Evolutionary conservation across 192 early-diverging fungal genomes (phyloP), one percentile per base, ranked within the genome.

Genomic region (Haplosporangium gracile): DNA sequence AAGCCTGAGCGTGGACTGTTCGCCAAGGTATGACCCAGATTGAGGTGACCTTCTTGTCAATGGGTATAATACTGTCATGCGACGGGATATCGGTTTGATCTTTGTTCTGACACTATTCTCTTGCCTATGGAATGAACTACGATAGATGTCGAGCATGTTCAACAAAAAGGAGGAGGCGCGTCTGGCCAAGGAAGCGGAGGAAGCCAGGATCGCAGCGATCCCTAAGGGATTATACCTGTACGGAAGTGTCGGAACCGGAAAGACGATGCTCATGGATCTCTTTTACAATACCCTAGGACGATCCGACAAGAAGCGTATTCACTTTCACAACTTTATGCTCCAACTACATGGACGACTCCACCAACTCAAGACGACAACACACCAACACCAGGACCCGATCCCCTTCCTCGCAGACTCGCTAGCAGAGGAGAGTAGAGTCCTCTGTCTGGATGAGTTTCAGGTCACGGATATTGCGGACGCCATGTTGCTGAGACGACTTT

Each of bases 381-480:
- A 88, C 26, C 73, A 85, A 39, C 76, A 82, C 16, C 83, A 90
- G 53, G 96, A 97, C 79, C 93, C 95, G 5, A 88, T 97, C 7
- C 92, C 93, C 1, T 89, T 89, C 1, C 92, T 99, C 71, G 97
- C 98, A 3, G 90, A 92, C 32, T 95, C 97, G 38, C 87, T 99
- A 36, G 95, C 96, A 22, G 90, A 90, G 38, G 93, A 96, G 36
- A 94, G 97, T 9, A 93, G 95, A 85, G 92, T 99, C 4, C 88
- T 99, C 9, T 99, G 98, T 83, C 96, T 99, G 90, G 98, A 99
- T 79, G 98, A 99, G 85, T 95, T 99, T 71, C 97, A 97, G 81
- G 98, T 99, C 10, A 99, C 98, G 3, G 97, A 99, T 84, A 99
- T 99, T 78, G 96, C 96, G 6, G 98, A 99, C 85, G 98, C 98